Evolutionary conservation across 805 yeast species (phyloP).

Genomic region (Suhomyces emberorum): DNA sequence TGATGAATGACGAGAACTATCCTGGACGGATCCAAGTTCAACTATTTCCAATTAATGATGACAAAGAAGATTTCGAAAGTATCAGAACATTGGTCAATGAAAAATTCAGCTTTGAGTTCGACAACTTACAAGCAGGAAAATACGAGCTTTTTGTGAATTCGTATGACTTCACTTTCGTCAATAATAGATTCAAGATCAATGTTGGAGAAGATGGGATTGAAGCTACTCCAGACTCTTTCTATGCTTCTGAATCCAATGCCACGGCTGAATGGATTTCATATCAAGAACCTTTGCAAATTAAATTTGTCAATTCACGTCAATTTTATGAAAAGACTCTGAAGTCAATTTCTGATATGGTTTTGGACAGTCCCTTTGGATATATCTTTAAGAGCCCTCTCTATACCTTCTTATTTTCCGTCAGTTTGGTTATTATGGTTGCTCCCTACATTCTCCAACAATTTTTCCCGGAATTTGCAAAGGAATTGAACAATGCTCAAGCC

Average conservation of each 20-base stretch:
- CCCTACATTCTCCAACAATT: conserved; percentile 30
- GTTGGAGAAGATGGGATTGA: conserved; percentile 18
- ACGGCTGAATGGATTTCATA: conserved; percentile 16
- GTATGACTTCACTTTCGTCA: conserved; percentile 31
- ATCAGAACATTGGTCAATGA: conserved; percentile 18
- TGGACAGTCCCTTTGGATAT: conserved; percentile 41
- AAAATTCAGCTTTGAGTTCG: conserved; percentile 24
- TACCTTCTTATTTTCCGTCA: conserved; percentile 29
- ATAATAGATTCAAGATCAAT: conserved; percentile 23
- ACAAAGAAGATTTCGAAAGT: conserved; percentile 2
- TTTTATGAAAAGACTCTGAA: conserved; percentile 34
- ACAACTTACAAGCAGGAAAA: conserved; percentile 25
- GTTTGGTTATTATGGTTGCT: conserved; percentile 26
- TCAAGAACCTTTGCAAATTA: conserved; percentile 19
- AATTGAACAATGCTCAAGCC: conserved; percentile 20
- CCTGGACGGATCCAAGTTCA: conserved; percentile 29
- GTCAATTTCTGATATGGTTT: conserved; percentile 28
- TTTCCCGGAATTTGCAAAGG: conserved; percentile 38
- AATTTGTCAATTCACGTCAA: conserved; percentile 20
- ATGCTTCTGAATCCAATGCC: conserved; percentile 13
- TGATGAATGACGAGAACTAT: conserved; percentile 36
- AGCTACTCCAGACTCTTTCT: conserved; percentile 23
- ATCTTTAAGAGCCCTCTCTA: conserved; percentile 35
- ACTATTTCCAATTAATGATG: conserved; percentile 12
- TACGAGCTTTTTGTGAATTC: conserved; percentile 33